phyloP scores from a whole-genome alignment of 2,329 filamentous ascomycete species.

The Fusarium tjaetaba region DNA sequence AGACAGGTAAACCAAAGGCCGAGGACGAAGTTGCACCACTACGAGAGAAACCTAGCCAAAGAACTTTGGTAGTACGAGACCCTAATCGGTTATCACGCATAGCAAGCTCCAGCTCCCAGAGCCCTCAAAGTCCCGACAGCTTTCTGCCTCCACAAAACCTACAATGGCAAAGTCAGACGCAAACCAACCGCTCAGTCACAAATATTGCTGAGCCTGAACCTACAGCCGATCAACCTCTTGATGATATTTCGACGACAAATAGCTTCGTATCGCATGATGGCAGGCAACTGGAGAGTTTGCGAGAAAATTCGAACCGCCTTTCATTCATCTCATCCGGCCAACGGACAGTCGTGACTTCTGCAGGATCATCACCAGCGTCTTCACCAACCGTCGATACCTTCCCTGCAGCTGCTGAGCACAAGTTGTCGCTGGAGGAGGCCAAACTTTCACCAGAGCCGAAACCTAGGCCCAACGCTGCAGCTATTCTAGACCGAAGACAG shows the following conservation, averaged over 20 bases:
- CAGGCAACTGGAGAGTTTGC: constrained; percentile 65
- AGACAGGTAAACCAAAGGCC: constrained; percentile 64
- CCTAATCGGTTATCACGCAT: constrained; percentile 56
- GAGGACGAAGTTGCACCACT: constrained; percentile 51
- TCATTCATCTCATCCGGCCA: constrained; percentile 71
- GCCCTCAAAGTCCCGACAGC: constrained; percentile 15
- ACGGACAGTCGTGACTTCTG: constrained; percentile 68
- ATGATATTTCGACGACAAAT: constrained; percentile 67
- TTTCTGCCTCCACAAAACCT: constrained; percentile 29
- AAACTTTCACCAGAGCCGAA: constrained; percentile 49
- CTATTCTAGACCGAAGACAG: constrained; percentile 61
- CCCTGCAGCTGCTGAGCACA: constrained; percentile 36
- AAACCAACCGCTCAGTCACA: constrained; percentile 19
- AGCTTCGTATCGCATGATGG: constrained; percentile 69
- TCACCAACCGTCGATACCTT: constrained; percentile 67
- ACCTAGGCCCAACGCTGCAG: constrained; percentile 62
- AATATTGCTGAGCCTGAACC: constrained; percentile 38
- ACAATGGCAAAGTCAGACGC: constrained; percentile 17
- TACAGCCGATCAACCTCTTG: constrained; percentile 55
- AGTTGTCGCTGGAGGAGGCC: constrained; percentile 34
- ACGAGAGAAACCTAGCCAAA: constrained; percentile 56
- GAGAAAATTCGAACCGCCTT: constrained; percentile 65
- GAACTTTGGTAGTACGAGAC: constrained; percentile 59
- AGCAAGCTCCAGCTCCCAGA: constrained; percentile 27
- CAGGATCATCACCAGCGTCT: constrained; percentile 61